Conservation (phyloP, 805 yeast genomes). For the Saccharomycopsis schoenii region DNA sequence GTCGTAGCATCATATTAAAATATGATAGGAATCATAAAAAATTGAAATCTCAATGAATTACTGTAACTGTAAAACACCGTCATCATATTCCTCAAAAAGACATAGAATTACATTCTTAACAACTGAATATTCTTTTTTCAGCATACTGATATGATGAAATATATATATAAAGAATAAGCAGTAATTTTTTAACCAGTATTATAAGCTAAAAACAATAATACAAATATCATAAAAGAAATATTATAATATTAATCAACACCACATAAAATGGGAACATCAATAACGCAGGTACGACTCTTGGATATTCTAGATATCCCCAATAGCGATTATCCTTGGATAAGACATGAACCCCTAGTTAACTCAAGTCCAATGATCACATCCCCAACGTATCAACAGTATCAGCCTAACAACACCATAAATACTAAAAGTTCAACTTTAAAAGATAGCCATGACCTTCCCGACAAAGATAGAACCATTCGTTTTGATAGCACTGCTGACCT, state of each 20-base stretch:
- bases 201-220: too few species aligned
- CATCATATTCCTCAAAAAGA: too few species aligned
- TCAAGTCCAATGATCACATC: neutral
- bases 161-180: too few species aligned
- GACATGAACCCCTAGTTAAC: neutral
- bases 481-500: neutral
- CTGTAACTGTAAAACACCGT: too few species aligned
- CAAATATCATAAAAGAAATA: too few species aligned
- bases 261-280: neutral
- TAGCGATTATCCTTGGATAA: neutral
- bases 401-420: neutral
- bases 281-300: neutral
- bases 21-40: too few species aligned
- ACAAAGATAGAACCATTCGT: neutral
- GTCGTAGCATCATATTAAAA: too few species aligned
- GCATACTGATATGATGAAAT: too few species aligned
- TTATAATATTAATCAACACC: neutral
- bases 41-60: too few species aligned
- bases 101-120: too few species aligned
- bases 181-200: neutral
- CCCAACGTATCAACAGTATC: neutral
- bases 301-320: neutral
- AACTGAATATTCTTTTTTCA: too few species aligned
- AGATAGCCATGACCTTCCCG: neutral
- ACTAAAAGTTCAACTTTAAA: neutral